Conservation (phyloP, 2,329 filamentous ascomycete species). For the Colletotrichum agaves region DNA sequence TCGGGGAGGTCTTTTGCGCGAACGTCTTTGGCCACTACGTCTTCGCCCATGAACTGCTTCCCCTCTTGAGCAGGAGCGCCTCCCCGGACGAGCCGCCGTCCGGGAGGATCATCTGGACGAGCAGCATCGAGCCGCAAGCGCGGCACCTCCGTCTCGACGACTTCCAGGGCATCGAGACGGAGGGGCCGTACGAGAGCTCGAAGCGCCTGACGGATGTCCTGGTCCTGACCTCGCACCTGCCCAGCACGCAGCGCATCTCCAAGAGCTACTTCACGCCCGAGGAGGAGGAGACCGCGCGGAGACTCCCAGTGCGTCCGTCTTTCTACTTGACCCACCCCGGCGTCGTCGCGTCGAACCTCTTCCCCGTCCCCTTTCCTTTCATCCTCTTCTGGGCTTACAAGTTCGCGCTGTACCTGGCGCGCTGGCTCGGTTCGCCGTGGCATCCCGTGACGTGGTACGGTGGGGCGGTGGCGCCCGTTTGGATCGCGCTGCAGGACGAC, state of each 20-base stretch:
- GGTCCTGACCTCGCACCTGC: conserved; percentile 76
- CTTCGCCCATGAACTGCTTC: conserved; percentile 81
- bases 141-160: conserved; percentile 72
- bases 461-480: conserved; percentile 80
- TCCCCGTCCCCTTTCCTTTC: conserved; percentile 76
- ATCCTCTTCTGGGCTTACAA: conserved; percentile 78
- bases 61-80: conserved; percentile 72
- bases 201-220: conserved; percentile 91
- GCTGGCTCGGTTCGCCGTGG: conserved; percentile 88
- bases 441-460: conserved; percentile 81
- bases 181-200: conserved; percentile 81
- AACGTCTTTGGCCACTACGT: conserved; percentile 98
- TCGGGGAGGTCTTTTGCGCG: conserved; percentile 88
- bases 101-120: conserved; percentile 86
- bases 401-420: conserved; percentile 74
- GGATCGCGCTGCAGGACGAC: conserved; percentile 77
- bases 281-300: conserved; percentile 39
- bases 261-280: conserved; percentile 63
- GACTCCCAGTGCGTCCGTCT: conserved; percentile 57
- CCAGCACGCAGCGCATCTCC: conserved; percentile 68
- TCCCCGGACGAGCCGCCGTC: conserved; percentile 52
- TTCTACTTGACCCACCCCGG: conserved; percentile 89
- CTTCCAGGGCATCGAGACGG: conserved; percentile 75
- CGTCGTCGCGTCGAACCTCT: conserved; percentile 83
- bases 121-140: conserved; percentile 76